Base-by-base conservation (phyloP, 179 eudicot genomes). In the Camellia oleifera region DNA sequence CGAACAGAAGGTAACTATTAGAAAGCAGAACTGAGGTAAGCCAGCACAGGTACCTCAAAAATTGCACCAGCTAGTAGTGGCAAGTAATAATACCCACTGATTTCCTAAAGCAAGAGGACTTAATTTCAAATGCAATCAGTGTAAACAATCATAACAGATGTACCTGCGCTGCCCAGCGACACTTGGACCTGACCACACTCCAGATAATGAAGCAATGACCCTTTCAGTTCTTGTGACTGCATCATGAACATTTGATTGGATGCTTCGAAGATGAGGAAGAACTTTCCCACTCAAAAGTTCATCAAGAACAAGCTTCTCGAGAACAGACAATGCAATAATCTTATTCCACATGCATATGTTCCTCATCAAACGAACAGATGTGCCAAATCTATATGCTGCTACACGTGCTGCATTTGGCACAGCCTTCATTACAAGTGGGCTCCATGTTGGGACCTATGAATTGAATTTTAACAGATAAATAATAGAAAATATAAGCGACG, bases 321-420 rank as follows among this genome's bases (percentile, higher is more conserved):
- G 82, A 40, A 93, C 90, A 62, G 94, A 84, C 87, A 86, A 81
- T 1, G 97, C 90, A 56, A 96, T 89, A 83, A 94, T 85, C 65
- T 90, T 92, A 77, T 89, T 91, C 98, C 98, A 96, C 86, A 90
- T 80, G 90, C 97, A 92, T 71, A 96, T 87, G 82, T 94, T 96
- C 88, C 92, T 91, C 86, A 92, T 81, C 84, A 94, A 80, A 73
- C 99, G 91, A 81, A 96, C 84, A 61, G 97, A 94, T 48, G 87
- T 89, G 74, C 99, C 99, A 78, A 96, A 96, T 72, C 88, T 91
- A 84, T 92, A 90, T 62, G 98, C 97, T 50, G 94, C 97, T 69
- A 94, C 78, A 80, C 97, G 88, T 14, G 97, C 93, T 82, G 97
- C 96, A 86, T 89, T 85, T 20, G 98, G 98, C 71, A 96, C 99